These are phyloP conservation scores for Cercophora newfieldiana DNA, from an alignment of 495 filamentous ascomycete genomes.

Conservation along the genomic window DNA sequence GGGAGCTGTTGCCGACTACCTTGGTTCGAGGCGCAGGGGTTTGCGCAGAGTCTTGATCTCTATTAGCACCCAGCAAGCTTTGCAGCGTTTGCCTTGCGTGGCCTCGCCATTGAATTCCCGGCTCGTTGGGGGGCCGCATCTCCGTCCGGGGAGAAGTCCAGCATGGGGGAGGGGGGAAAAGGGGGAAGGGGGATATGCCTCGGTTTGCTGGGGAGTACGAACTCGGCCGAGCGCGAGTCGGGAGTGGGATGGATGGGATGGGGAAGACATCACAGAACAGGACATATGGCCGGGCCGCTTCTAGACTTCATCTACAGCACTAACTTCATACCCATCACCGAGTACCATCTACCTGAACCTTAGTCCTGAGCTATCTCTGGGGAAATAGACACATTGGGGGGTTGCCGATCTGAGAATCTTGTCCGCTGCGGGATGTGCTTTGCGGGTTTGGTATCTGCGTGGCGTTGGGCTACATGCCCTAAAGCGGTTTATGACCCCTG, in stretches of 20 bases:
- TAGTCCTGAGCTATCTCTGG: not conserved
- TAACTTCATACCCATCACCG: conserved; percentile 1
- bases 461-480: too few species aligned
- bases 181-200: not conserved
- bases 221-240: not conserved
- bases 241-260: not conserved
- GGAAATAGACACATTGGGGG: not conserved
- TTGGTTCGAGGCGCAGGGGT: not conserved
- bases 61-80: not conserved
- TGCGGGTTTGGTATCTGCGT: not conserved
- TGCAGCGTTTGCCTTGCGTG: not conserved
- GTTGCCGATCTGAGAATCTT: not conserved
- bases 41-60: not conserved
- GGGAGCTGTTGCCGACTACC: not conserved
- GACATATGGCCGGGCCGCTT: not conserved
- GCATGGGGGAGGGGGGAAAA: not conserved
- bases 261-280: not conserved
- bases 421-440: not conserved
- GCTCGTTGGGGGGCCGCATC: not conserved
- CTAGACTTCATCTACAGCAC: conserved; percentile 6
- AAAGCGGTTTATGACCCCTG: too few species aligned
- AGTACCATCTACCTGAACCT: not conserved
- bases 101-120: not conserved
- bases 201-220: not conserved
- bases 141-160: not conserved